Evolutionary conservation across 2,329 filamentous ascomycete species (phyloP).

Genomic region (Pseudocercospora vitis): DNA sequence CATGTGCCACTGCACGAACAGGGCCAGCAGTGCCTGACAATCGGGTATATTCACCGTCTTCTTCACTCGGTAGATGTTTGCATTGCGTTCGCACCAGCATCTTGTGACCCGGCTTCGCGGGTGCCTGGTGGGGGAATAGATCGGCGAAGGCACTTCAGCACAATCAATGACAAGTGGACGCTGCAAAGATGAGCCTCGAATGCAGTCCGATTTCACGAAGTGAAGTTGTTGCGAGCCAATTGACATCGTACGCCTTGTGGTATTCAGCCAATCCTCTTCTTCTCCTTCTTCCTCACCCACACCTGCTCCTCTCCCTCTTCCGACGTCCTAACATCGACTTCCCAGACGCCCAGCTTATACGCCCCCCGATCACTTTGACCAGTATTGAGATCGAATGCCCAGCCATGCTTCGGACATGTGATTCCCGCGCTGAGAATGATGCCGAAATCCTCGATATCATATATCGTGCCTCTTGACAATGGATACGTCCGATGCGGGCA

Average conservation of each 20-base stretch:
- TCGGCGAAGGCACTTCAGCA: too few species aligned
- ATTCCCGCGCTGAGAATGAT: constrained; percentile 62
- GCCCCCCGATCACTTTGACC: constrained; percentile 62
- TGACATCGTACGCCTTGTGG: neutral
- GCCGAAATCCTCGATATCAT: constrained; percentile 74
- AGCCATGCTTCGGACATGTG: constrained; percentile 67
- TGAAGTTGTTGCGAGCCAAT: too few species aligned
- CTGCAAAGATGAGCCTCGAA: too few species aligned
- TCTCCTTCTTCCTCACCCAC: constrained; percentile 40
- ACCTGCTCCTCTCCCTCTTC: constrained; percentile 29
- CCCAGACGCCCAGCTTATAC: constrained; percentile 64
- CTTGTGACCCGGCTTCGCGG: too few species aligned
- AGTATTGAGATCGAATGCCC: constrained; percentile 69
- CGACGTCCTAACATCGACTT: constrained; percentile 53
- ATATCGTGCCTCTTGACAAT: constrained; percentile 61
- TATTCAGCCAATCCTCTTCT: constrained; percentile 22
- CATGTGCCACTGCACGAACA: too few species aligned
- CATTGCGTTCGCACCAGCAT: too few species aligned
- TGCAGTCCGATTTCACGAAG: too few species aligned
- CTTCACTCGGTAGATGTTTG: too few species aligned
- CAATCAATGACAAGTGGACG: too few species aligned
- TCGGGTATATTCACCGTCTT: too few species aligned
- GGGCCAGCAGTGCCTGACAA: too few species aligned
- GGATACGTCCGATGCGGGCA: constrained; percentile 69
- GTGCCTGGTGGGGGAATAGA: too few species aligned